Conservation (phyloP, 1,139 yeast species). For the Taiozyma onychis region DNA sequence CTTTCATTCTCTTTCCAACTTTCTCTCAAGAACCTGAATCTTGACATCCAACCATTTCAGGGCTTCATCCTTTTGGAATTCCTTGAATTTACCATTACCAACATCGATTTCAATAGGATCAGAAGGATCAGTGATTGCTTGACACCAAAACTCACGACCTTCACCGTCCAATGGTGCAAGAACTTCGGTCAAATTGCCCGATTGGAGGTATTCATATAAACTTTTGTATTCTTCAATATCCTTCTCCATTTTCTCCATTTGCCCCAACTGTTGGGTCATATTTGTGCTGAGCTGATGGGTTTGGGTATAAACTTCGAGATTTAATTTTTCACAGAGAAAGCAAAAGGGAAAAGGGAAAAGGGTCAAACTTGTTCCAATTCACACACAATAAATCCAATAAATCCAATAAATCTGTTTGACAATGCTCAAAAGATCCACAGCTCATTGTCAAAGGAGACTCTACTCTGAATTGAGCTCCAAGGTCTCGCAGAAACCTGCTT, state of each 20-base stretch:
- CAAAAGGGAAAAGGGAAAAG: no score
- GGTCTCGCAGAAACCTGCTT: background rate
- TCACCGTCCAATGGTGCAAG: slow-evolving; percentile 17
- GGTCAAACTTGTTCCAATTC: no score
- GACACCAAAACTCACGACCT: slow-evolving; percentile 19
- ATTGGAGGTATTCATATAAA: background rate
- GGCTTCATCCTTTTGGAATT: slow-evolving; percentile 6
- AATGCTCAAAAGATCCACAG: background rate
- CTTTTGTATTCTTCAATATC: slow-evolving; percentile 10
- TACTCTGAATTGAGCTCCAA: background rate
- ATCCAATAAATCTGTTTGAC: no score
- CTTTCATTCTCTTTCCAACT: background rate
- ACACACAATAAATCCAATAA: no score
- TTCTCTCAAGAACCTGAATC: slow-evolving; percentile 4
- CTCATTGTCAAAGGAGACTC: background rate
- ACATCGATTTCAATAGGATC: slow-evolving; percentile 8
- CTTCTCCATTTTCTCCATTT: background rate
- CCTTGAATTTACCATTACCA: slow-evolving; percentile 8
- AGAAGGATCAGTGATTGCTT: slow-evolving; percentile 13
- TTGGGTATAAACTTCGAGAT: background rate
- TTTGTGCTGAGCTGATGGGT: background rate
- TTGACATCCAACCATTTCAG: slow-evolving; percentile 3
- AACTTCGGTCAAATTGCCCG: slow-evolving; percentile 5
- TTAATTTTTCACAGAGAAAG: background rate
- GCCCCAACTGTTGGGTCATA: background rate